phyloP scores from a whole-genome alignment of 2,329 filamentous ascomycete genomes.

The Pseudocercospora ulei region DNA sequence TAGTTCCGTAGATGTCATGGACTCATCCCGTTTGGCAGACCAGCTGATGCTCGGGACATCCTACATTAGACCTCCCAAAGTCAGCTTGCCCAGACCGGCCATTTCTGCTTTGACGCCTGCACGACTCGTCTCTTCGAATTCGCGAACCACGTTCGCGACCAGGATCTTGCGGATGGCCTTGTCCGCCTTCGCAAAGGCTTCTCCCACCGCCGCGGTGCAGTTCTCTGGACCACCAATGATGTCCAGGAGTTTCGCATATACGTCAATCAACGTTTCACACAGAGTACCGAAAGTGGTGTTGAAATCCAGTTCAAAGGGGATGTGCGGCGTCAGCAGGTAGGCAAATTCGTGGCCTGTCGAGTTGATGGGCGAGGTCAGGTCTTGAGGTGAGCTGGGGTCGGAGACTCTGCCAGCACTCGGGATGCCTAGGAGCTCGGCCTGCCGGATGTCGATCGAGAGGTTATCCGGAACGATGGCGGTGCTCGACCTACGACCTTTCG shows the following conservation, averaged over 20 bases:
- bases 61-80: conserved; percentile 73
- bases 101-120: conserved; percentile 69
- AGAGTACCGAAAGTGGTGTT: conserved; percentile 92
- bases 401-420: conserved; percentile 12
- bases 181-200: conserved; percentile 85
- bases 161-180: conserved; percentile 78
- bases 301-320: conserved; percentile 95
- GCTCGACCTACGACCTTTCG: conserved; percentile 42
- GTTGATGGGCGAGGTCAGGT: conserved; percentile 39
- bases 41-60: conserved; percentile 15
- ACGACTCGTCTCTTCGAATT: conserved; percentile 83
- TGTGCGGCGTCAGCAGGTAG: conserved; percentile 75
- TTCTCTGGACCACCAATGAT: conserved; percentile 66
- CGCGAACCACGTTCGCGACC: conserved; percentile 72
- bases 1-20: conserved; percentile 4
- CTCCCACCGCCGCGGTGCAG: conserved; percentile 57
- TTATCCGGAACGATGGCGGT: conserved; percentile 45
- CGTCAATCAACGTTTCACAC: conserved; percentile 90
- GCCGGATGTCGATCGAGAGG: conserved; percentile 15
- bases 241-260: conserved; percentile 67
- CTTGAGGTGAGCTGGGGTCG: conserved; percentile 22
- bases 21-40: neutral
- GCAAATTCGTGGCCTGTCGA: conserved; percentile 73
- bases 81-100: conserved; percentile 74
- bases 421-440: conserved; percentile 22